phyloP scores from a whole-genome alignment of 495 filamentous ascomycete genomes.

The Aspergillus taichungensis region DNA sequence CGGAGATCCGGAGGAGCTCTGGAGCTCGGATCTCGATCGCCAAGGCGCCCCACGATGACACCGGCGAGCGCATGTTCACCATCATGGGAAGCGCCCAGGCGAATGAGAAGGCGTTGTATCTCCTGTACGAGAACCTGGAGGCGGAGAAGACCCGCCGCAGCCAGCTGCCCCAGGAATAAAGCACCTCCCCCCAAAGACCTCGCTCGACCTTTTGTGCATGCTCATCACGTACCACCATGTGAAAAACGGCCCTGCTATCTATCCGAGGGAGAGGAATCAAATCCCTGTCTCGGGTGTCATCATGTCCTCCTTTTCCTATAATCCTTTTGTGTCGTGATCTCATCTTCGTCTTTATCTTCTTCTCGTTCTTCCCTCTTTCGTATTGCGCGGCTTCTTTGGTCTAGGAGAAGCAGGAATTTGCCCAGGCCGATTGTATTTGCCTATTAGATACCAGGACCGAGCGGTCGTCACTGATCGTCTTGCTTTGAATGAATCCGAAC shows the following conservation, averaged over 20 bases:
- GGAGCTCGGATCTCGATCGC: conserved; percentile 97
- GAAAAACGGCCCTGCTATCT: too few species aligned
- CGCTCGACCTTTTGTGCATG: not conserved
- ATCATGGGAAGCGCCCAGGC: conserved; percentile 88
- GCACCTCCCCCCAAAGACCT: not conserved
- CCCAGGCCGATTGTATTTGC: conserved; percentile 20
- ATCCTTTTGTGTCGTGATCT: conserved; percentile 28
- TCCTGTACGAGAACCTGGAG: conserved; percentile 97
- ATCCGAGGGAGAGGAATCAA: too few species aligned
- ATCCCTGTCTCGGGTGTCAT: not conserved
- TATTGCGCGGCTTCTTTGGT: conserved; percentile 50
- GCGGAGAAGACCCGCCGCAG: conserved; percentile 95
- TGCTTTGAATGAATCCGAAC: conserved; percentile 17
- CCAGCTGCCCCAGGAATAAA: conserved; percentile 64
- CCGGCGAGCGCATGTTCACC: conserved; percentile 98
- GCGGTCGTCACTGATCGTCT: conserved; percentile 10
- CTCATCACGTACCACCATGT: too few species aligned
- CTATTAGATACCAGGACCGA: conserved; percentile 22
- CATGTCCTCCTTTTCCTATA: conserved; percentile 12
- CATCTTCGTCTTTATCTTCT: conserved; percentile 41
- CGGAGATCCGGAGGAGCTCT: conserved; percentile 92
- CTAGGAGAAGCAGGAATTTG: conserved; percentile 22
- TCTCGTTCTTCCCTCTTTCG: conserved; percentile 39
- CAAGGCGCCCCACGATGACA: conserved; percentile 95
- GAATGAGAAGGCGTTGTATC: conserved; percentile 91